Base-by-base conservation (phyloP, 129 eudicot genomes). In the Flaveria trinervia region DNA sequence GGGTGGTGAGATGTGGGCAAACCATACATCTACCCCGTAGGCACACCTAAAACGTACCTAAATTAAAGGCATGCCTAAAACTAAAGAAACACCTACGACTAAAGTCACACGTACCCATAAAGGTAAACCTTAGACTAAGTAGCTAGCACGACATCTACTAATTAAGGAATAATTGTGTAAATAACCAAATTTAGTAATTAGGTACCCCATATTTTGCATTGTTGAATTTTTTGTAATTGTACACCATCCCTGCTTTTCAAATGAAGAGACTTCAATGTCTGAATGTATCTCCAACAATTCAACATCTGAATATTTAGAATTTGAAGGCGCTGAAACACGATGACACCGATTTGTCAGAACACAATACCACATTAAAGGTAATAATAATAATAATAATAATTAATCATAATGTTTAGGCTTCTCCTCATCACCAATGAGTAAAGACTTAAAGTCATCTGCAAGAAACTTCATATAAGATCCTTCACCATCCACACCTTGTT, bases 211-310 rank as follows among this genome's bases (percentile, higher is more conserved):
- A 80, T 93, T 93, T 69, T 83, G 83, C 54, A 88, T 49, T 15
- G 72, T 77, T 7, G 84, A 74, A 60, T 93, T 89, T 84, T 96
- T 90, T 41, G 88, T 82, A 74, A 93, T 90, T 78, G 85, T 86
- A 79, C 97, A 90, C 98, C 98, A 93, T 49, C 66, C 88, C 44
- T 77, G 88, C 75, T 86, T 84, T 70, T 80, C 92, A 48, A 80
- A 59, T 17, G 90, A 70, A 69, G 86, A 78, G 23, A 70, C 39
- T 71, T 79, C 83, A 16, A 83, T 69, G 72, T 85, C 89, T 43
- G 90, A 86, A 76, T 77, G 77, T 75, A 90, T 75, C 49, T 81
- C 82, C 76, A 55, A 71, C 88, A 93, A 78, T 49, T 93, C 92
- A 22, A 90, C 77, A 23, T 84, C 92, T 43, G 83, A 72, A 83